These are phyloP conservation scores for Trapa bicornis DNA, from an alignment of 345 rosid species.

Conservation along the genomic window DNA sequence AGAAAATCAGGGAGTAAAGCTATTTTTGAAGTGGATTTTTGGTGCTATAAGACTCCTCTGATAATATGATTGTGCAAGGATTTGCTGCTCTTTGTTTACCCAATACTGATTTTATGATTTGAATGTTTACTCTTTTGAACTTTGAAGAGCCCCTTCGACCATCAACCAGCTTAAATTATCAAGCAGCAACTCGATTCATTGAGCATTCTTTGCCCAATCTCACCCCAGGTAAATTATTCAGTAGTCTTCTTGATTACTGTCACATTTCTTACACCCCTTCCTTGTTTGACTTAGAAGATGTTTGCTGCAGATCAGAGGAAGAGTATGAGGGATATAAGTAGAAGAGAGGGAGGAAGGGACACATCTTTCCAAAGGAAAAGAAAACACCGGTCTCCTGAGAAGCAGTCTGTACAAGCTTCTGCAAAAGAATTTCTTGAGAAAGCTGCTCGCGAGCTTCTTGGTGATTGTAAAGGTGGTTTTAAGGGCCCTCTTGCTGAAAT, in stretches of 20 bases:
- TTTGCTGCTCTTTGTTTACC: not conserved
- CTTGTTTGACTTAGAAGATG: slow-evolving; percentile 6
- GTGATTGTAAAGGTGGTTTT: slow-evolving; percentile 37
- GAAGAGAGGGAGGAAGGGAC: slow-evolving; percentile 46
- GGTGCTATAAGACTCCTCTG: not conserved
- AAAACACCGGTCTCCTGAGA: slow-evolving; percentile 52
- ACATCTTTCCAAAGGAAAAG: slow-evolving; percentile 51
- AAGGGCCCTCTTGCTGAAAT: slow-evolving; percentile 50
- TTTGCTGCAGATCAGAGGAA: slow-evolving; percentile 52
- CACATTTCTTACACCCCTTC: not conserved
- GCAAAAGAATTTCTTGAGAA: slow-evolving; percentile 86
- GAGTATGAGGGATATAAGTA: slow-evolving; percentile 54
- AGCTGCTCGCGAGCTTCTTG: slow-evolving; percentile 75
- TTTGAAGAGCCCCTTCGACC: slow-evolving; percentile 61
- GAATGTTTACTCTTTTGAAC: not conserved
- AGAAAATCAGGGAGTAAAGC: not conserved
- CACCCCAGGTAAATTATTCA: slow-evolving; percentile 41
- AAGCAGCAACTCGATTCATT: slow-evolving; percentile 79
- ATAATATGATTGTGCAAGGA: not conserved
- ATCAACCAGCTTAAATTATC: slow-evolving; percentile 62
- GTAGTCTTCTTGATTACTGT: not conserved
- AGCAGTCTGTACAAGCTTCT: slow-evolving; percentile 48
- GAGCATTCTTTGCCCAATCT: slow-evolving; percentile 85
- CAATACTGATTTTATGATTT: not conserved
- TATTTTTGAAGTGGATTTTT: not conserved